Conservation (phyloP, 345 rosid genomes). For the Rhizophora mangle region DNA sequence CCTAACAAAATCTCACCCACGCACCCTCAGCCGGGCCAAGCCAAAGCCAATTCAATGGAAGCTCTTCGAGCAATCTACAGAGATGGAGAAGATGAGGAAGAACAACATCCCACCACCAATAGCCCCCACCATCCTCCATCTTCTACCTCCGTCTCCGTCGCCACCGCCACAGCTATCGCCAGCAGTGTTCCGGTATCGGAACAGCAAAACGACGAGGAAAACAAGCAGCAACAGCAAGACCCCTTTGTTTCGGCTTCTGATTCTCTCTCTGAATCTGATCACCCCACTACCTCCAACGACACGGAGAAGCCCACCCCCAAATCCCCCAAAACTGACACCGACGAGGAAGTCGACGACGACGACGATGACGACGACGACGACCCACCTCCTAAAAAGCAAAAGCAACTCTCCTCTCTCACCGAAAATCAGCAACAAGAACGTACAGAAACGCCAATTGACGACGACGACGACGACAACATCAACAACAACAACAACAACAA, state of each 20-base stretch:
- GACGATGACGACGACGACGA: conserved; percentile 47
- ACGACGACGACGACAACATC: neutral
- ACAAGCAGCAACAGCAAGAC: conserved; percentile 18
- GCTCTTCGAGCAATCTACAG: conserved; percentile 41
- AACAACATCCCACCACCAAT: neutral
- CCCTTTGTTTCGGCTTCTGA: conserved; percentile 36
- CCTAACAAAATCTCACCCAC: no score
- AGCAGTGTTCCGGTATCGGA: neutral
- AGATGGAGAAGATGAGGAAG: conserved; percentile 36
- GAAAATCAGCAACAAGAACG: conserved; percentile 10
- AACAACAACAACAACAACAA: neutral
- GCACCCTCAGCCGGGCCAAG: no score
- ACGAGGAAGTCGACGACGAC: conserved; percentile 45
- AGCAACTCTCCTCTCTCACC: conserved; percentile 45
- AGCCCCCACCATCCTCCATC: neutral
- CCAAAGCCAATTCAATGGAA: conserved; percentile 35
- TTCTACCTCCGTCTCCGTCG: neutral
- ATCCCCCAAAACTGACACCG: conserved; percentile 34
- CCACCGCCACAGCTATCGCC: neutral
- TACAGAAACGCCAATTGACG: conserved; percentile 2
- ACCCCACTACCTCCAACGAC: conserved; percentile 66
- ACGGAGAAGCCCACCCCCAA: conserved; percentile 39
- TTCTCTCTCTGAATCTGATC: conserved; percentile 59
- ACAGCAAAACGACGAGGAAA: conserved; percentile 6
- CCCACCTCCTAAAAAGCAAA: conserved; percentile 63